Evolutionary conservation across 805 yeast genomes (phyloP), one percentile per base, ranked within the genome.

Genomic region (Myxozyma lipomycoides): DNA sequence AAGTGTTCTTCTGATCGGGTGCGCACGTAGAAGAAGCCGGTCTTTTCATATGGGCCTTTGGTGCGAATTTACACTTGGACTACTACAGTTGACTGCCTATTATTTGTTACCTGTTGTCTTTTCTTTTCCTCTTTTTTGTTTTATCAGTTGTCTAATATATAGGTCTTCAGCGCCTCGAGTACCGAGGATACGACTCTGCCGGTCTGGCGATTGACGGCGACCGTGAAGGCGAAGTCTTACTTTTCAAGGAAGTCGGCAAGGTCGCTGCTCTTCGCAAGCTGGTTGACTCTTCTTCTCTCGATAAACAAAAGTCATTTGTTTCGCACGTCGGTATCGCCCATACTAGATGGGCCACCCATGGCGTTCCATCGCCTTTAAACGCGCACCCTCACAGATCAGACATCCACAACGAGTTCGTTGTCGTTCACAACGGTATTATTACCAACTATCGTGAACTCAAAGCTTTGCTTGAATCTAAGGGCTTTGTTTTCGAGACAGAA

Each of bases 311-410:
- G 54, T 75, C 79, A 19, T 89, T 87, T 66, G 83, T 79, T 62
- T 81, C 84, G 68, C 98, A 93, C 67, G 89, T 83, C 54, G 98
- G 96, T 67, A 93, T 93, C 68, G 98, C 98, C 22, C 99, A 93
- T 72, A 93, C 99, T 12, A 86, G 99, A 76, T 93, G 99, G 99
- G 99, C 99, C 45, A 93, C 99, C 35, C 99, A 93, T 70, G 99
- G 99, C 70, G 86, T 83, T 63, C 97, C 97, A 51, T 81, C 80
- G 60, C 80, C 77, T 56, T 62, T 70, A 55, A 93, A 93, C 75
- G 93, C 98, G 68, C 99, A 93, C 69, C 99, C 99, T 43, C 98
- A 91, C 67, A 76, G 91, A 59, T 87, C 96, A 1, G 98, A 88
- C 68, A 77, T 79, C 7, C 70, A 71, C 41, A 84, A 84, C 62